These are phyloP conservation scores for Tympanopsis confertula DNA, from an alignment of 2,329 filamentous ascomycete genomes.

Conservation along the genomic window DNA sequence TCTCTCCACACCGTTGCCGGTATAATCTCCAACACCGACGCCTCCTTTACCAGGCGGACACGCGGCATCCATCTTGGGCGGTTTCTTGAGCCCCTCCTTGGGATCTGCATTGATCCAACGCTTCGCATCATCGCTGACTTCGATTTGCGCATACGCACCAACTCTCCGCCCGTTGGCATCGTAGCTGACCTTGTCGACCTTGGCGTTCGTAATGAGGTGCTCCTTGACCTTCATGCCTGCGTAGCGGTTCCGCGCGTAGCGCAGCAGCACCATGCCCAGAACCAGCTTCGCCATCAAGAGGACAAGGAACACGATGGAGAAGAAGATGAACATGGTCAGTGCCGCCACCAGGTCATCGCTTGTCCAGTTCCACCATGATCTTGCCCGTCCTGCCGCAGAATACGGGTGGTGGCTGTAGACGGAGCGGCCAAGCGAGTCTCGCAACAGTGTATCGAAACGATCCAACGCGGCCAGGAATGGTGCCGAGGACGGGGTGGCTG, in stretches of 20 bases:
- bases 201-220: conserved; percentile 25
- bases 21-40: conserved; percentile 43
- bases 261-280: conserved; percentile 76
- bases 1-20: conserved; percentile 49
- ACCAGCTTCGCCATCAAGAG: conserved; percentile 76
- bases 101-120: conserved; percentile 82
- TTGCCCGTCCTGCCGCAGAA: conserved; percentile 16
- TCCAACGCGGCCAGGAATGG: conserved; percentile 68
- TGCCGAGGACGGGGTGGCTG: conserved; percentile 53
- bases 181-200: conserved; percentile 39
- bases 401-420: conserved; percentile 41
- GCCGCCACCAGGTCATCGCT: conserved; percentile 66
- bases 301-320: conserved; percentile 74
- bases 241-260: conserved; percentile 70
- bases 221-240: conserved; percentile 67
- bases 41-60: conserved; percentile 43
- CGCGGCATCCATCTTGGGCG: conserved; percentile 53
- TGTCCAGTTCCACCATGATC: conserved; percentile 42
- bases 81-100: conserved; percentile 50
- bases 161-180: conserved; percentile 64
- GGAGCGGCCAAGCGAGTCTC: conserved; percentile 64
- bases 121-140: conserved; percentile 78
- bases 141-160: conserved; percentile 74
- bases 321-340: conserved; percentile 73
- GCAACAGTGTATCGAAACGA: conserved; percentile 67